phyloP scores from a whole-genome alignment of 768 basidiomycete species.

The Termitomyces sp. region DNA sequence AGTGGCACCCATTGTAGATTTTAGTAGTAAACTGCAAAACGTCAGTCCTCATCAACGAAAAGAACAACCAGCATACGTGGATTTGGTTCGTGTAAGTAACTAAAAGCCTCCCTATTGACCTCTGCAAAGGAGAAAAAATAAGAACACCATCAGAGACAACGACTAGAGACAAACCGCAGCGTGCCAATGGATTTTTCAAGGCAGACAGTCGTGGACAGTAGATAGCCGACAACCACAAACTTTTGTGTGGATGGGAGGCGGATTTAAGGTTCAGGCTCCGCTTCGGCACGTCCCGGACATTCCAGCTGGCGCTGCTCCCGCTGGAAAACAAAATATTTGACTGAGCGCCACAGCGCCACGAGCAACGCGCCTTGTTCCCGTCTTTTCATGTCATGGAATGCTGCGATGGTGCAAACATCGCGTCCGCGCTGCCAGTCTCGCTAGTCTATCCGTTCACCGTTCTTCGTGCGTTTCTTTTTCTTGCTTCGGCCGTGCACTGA shows the following conservation, averaged over 20 bases:
- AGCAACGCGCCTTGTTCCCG: conserved; percentile 14
- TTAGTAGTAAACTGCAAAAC: conserved; percentile 18
- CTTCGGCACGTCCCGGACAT: conserved; percentile 16
- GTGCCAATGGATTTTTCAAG: conserved; percentile 98
- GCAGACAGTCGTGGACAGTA: conserved; percentile 40
- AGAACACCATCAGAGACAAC: neutral
- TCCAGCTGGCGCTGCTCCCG: no score
- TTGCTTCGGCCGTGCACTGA: no score
- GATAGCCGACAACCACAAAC: conserved; percentile 11
- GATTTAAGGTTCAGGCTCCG: conserved; percentile 27
- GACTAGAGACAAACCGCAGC: conserved; percentile 41
- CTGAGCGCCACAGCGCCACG: conserved; percentile 13
- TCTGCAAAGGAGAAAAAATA: conserved; percentile 21
- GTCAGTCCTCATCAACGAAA: neutral
- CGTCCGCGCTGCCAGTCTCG: conserved; percentile 30
- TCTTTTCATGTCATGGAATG: conserved; percentile 64
- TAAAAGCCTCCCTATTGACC: conserved; percentile 91
- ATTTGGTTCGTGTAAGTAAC: conserved; percentile 19
- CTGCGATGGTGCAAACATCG: conserved; percentile 63
- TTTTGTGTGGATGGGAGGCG: conserved; percentile 30
- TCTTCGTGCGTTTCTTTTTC: conserved; percentile 1
- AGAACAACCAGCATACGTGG: conserved; percentile 8
- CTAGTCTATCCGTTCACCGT: neutral
- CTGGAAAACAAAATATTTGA: neutral
- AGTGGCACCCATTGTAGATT: conserved; percentile 79